Percentiles rank a stretch among this genome's conserved stretches.
Evolutionary conservation across 2,329 filamentous ascomycete species (phyloP).

Genomic region (Penicillium sp.): DNA sequence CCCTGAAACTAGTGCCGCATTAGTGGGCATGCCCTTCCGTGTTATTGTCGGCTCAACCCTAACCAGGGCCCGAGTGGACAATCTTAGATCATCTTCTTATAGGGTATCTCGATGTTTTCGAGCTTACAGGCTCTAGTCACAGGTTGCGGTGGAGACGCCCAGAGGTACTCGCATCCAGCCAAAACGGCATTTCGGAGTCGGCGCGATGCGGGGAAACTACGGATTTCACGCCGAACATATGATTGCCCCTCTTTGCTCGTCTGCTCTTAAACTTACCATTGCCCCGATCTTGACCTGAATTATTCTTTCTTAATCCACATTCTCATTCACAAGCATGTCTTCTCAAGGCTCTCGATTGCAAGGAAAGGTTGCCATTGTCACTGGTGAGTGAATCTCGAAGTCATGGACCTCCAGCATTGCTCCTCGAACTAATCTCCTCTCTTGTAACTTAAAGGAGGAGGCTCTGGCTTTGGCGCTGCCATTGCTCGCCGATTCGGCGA

Average conservation of each 20-base stretch:
- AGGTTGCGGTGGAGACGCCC: neutral
- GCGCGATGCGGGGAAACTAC: slow-evolving; percentile 24
- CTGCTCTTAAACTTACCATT: neutral
- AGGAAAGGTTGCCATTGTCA: slow-evolving; percentile 52
- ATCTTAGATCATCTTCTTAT: neutral
- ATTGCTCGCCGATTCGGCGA: slow-evolving; percentile 45
- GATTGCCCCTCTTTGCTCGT: slow-evolving; percentile 20
- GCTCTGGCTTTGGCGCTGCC: slow-evolving; percentile 49
- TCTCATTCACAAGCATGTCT: slow-evolving; percentile 12
- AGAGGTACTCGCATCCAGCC: neutral
- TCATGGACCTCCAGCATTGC: neutral
- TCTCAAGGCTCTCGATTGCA: slow-evolving; percentile 40
- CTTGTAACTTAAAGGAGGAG: slow-evolving; percentile 35
- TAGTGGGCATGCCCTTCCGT: neutral
- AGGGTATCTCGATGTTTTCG: neutral
- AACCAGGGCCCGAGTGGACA: neutral
- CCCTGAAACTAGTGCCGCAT: neutral
- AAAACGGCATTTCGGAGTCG: neutral
- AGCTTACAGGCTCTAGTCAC: neutral
- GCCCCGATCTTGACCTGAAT: neutral
- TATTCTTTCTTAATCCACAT: neutral
- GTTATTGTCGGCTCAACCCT: neutral
- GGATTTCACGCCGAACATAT: slow-evolving; percentile 24
- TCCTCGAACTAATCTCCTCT: neutral
- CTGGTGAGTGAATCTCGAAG: slow-evolving; percentile 36